phyloP scores from a whole-genome alignment of 2,329 filamentous ascomycete species.

The Plenodomus biglobosus region DNA sequence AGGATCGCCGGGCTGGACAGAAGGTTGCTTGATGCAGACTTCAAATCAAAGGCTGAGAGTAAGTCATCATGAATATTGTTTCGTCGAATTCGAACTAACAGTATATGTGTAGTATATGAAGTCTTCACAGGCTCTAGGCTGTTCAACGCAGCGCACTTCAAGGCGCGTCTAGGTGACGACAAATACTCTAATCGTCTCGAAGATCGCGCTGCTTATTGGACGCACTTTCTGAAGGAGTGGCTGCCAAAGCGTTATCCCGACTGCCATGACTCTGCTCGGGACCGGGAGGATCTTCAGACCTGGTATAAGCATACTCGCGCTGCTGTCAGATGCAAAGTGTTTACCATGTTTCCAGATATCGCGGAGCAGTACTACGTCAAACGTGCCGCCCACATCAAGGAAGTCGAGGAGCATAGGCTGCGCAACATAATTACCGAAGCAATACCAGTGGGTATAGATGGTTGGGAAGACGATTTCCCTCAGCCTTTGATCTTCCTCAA shows the following conservation, averaged over 20 bases:
- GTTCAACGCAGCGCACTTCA: constrained; percentile 30
- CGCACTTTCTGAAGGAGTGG: constrained; percentile 28
- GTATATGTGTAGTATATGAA: constrained; percentile 19
- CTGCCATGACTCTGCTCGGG: constrained; percentile 1
- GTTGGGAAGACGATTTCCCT: constrained; percentile 14
- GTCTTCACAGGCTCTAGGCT: constrained; percentile 24
- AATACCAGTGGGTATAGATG: constrained; percentile 18
- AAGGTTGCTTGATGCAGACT: constrained; percentile 19
- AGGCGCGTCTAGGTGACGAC: constrained; percentile 19
- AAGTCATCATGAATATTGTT: constrained; percentile 1
- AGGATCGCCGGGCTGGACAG: constrained; percentile 21
- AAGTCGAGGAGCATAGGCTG: constrained; percentile 23
- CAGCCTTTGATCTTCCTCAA: constrained; percentile 12
- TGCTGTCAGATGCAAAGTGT: constrained; percentile 22
- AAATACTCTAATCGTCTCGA: constrained; percentile 18
- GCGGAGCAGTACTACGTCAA: constrained; percentile 24
- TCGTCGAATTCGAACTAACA: background rate
- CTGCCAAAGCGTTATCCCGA: constrained; percentile 19
- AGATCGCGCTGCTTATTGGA: constrained; percentile 20
- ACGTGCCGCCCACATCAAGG: constrained; percentile 12
- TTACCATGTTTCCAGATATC: constrained; percentile 23
- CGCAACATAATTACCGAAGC: constrained; percentile 14
- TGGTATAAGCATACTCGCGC: constrained; percentile 24
- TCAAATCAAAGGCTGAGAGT: constrained; percentile 23
- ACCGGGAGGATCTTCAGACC: constrained; percentile 5